Percentiles rank a stretch among this genome's conserved stretches.
phyloP scores from a whole-genome alignment of 495 filamentous ascomycete species.

The Aspergillus incahuasiensis region DNA sequence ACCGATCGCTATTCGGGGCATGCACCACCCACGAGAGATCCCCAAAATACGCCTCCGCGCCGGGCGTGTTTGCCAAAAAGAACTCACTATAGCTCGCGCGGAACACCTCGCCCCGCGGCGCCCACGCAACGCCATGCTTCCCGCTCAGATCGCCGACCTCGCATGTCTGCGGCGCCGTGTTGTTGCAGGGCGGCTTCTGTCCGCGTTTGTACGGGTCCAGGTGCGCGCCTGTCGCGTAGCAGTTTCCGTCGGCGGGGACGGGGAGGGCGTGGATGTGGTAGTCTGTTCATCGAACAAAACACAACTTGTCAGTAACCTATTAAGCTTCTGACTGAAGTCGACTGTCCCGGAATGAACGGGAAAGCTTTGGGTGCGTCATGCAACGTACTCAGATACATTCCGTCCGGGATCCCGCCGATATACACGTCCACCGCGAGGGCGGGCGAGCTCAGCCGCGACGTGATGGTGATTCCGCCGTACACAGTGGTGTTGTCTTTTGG shows the following conservation, averaged over 20 bases:
- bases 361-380: too few relatives aligned
- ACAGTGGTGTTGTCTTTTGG: constrained; percentile 50
- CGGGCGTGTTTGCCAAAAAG: constrained; percentile 58
- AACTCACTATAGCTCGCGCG: constrained; percentile 55
- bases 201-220: constrained; percentile 63
- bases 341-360: too few relatives aligned
- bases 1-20: constrained; percentile 18
- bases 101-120: constrained; percentile 32
- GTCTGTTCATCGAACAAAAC: constrained; percentile 34
- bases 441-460: constrained; percentile 48
- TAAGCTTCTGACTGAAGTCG: too few relatives aligned
- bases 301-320: too few relatives aligned
- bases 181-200: constrained; percentile 61
- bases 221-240: constrained; percentile 65
- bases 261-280: constrained; percentile 81
- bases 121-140: constrained; percentile 67
- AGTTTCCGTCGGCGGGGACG: constrained; percentile 73
- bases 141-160: constrained; percentile 81
- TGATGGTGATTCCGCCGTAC: constrained; percentile 57
- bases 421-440: constrained; percentile 60
- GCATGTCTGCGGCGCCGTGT: constrained; percentile 59
- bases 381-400: constrained; percentile 65
- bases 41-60: constrained; percentile 65
- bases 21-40: constrained; percentile 78
- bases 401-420: constrained; percentile 60